Evolutionary conservation across 2,329 filamentous ascomycete genomes (phyloP).

Genomic region (Nigrospora osmanthi): DNA sequence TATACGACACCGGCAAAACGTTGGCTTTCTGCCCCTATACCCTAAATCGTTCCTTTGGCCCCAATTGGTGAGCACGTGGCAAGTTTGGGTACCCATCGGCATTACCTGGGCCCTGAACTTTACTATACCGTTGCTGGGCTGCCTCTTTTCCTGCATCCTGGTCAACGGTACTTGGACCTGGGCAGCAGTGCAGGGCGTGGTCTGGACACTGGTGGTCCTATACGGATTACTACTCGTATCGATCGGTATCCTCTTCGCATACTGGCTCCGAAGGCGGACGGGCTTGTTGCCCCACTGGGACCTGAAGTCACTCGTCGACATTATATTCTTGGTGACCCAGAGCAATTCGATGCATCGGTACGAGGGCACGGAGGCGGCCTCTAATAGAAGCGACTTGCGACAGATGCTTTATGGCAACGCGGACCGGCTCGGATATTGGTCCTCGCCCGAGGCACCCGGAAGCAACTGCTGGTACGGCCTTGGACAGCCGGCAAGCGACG

Average conservation of each 20-base stretch:
- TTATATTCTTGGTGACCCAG: constrained; percentile 69
- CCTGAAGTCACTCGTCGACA: constrained; percentile 70
- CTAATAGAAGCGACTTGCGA: constrained; percentile 41
- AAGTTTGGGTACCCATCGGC: constrained; percentile 58
- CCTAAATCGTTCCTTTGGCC: constrained; percentile 62
- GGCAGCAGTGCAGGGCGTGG: constrained; percentile 69
- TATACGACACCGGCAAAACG: constrained; percentile 49
- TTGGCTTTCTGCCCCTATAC: constrained; percentile 61
- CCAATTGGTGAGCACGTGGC: constrained; percentile 51
- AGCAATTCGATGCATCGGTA: constrained; percentile 75
- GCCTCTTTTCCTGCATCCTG: constrained; percentile 60
- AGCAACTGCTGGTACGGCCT: constrained; percentile 61
- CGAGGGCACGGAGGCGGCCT: constrained; percentile 56
- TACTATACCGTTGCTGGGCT: constrained; percentile 73
- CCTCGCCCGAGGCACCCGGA: constrained; percentile 51
- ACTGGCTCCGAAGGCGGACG: constrained; percentile 58
- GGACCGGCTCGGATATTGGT: constrained; percentile 83
- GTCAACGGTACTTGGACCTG: constrained; percentile 61
- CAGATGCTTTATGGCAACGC: constrained; percentile 48
- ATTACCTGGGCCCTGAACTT: constrained; percentile 73
- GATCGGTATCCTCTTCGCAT: constrained; percentile 49
- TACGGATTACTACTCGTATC: constrained; percentile 62
- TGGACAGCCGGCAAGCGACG: constrained; percentile 16
- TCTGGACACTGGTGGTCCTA: constrained; percentile 69
- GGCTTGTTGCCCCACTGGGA: constrained; percentile 70